A percentile compares a stretch with the other conserved stretches of the same genome.
These are phyloP conservation scores for Apiospora rasikravindrae DNA, from an alignment of 2,329 filamentous ascomycete species.

Conservation along the genomic window DNA sequence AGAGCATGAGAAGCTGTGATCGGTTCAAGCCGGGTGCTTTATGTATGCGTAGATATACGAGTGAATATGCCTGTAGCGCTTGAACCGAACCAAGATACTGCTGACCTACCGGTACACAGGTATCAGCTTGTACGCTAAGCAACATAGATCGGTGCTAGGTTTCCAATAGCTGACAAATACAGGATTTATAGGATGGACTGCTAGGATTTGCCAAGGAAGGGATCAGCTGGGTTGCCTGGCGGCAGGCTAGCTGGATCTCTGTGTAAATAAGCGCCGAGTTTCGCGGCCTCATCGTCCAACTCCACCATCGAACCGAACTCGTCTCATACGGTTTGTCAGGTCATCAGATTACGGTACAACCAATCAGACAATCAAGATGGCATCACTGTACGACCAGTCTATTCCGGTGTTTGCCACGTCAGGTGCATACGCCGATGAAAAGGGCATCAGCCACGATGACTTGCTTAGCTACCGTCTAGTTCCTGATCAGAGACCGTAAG, in stretches of 20 bases:
- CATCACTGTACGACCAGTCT: constrained; percentile 27
- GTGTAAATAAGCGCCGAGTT: neutral
- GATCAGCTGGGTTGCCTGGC: neutral
- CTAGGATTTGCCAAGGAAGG: too few relatives aligned
- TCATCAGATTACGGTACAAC: neutral
- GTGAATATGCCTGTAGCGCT: too few relatives aligned
- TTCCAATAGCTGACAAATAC: neutral
- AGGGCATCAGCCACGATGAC: constrained; percentile 24
- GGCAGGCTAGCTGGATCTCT: neutral
- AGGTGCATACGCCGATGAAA: constrained; percentile 23
- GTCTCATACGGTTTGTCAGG: too few relatives aligned
- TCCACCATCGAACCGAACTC: neutral
- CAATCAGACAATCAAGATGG: constrained; percentile 13
- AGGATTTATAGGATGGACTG: neutral
- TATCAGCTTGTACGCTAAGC: neutral
- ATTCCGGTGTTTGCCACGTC: constrained; percentile 25
- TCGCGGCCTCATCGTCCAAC: neutral
- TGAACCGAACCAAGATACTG: neutral
- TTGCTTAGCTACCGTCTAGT: constrained; percentile 25
- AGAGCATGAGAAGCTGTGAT: constrained; percentile 30
- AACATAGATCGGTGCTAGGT: neutral
- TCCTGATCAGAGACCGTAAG: constrained; percentile 21
- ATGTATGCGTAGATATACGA: neutral
- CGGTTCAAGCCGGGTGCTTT: neutral
- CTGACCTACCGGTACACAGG: neutral